Evolutionary conservation across 495 filamentous ascomycete species (phyloP), one percentile per base, ranked within the genome.

Genomic region (Lasiosphaeria miniovina): DNA sequence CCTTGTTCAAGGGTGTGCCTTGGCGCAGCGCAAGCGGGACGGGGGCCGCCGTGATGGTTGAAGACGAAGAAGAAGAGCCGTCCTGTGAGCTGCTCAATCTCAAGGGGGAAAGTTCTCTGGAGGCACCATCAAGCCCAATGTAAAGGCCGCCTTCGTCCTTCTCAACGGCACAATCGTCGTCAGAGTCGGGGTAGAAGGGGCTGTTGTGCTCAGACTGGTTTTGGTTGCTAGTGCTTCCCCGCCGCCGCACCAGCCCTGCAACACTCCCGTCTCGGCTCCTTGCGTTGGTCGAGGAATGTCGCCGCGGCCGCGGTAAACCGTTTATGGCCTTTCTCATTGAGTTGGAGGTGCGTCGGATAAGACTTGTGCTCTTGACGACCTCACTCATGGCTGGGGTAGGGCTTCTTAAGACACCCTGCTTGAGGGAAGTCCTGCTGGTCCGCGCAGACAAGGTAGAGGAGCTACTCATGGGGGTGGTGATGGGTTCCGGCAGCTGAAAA

Each of bases 161-260:
- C 14, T 75, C 74, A n/a, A 75, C 72, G 48, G 70, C 70, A 49
- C 74, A 65, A 3, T 87, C 86, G 34, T 84, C 83, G 53, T 93
- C 89, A n/a, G 87, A 87, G 49, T 88, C 85, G 24, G 65, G 88
- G 76, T 72, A 83, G 69, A 77, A 74, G 70, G 53, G 75, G 75
- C 54, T 88, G 80, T 57, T 80, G 61, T 55, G 78, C 65, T 79
- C 86, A 69, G 59, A 80, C 59, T 64, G 74, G 49, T 67, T 79
- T 6, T 83, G 83, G 55, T 83, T 87, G 68, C 88, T 93, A 74
- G 90, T 94, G 69, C 95, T 91, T 67, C 92, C 95, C 55, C 93
- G 84, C 56, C 90, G 82, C 54, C 45, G 86, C 73, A 94, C 84
- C 36, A 96, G 86, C 33, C 93, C 87, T 3, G 94, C 94, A 32